Evolutionary conservation across 768 basidiomycete species (phyloP).

Genomic region (Pulveroboletus sp.): DNA sequence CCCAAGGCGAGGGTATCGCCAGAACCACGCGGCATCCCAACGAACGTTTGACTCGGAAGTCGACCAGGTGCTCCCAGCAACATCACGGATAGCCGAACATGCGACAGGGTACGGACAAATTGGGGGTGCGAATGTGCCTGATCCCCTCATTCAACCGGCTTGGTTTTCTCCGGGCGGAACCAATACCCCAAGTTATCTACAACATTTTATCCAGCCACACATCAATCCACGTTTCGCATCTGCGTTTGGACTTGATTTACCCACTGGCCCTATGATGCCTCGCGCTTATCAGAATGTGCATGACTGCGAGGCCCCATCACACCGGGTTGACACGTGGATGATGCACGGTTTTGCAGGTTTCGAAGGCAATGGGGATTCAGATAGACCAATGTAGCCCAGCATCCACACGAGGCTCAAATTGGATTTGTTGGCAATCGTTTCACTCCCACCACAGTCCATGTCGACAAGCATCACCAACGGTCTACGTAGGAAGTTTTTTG

Average conservation of each 20-base stretch:
- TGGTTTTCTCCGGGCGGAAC: slow-evolving; percentile 17
- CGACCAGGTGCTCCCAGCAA: slow-evolving; percentile 36
- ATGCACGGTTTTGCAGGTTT: slow-evolving; percentile 26
- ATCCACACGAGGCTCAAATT: slow-evolving; percentile 9
- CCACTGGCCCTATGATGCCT: slow-evolving; percentile 20
- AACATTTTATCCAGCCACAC: slow-evolving; percentile 62
- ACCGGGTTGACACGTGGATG: slow-evolving; percentile 40
- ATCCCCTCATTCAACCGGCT: slow-evolving; percentile 7
- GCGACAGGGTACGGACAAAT: slow-evolving; percentile 41
- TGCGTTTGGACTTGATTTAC: slow-evolving; percentile 49
- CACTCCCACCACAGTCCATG: neutral
- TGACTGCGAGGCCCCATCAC: slow-evolving; percentile 8
- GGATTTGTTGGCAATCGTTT: slow-evolving; percentile 15
- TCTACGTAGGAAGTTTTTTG: neutral
- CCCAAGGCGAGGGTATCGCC: slow-evolving; percentile 16
- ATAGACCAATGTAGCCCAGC: slow-evolving; percentile 25
- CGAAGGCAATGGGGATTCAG: slow-evolving; percentile 21
- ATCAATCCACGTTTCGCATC: slow-evolving; percentile 80
- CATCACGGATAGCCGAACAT: slow-evolving; percentile 44
- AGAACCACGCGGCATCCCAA: slow-evolving; percentile 10
- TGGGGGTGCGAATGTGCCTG: slow-evolving; percentile 21
- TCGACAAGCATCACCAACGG: neutral
- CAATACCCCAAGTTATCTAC: slow-evolving; percentile 15
- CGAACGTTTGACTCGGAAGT: slow-evolving; percentile 31
- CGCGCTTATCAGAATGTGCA: slow-evolving; percentile 15